phyloP scores from a whole-genome alignment of 2,329 filamentous ascomycete species.

The Venturia carpophila region DNA sequence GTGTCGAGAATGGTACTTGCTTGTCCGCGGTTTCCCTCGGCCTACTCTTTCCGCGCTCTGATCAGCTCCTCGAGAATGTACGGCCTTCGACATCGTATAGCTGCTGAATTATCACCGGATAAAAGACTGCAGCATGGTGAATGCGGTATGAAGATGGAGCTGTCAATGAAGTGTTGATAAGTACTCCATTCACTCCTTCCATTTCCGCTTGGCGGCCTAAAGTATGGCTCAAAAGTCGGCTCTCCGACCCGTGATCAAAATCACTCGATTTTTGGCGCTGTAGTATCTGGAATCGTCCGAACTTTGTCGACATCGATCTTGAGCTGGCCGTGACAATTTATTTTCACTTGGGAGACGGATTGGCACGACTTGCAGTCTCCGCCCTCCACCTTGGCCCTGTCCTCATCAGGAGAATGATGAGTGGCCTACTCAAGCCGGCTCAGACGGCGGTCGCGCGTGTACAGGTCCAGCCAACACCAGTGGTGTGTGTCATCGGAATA shows the following conservation, averaged over 20 bases:
- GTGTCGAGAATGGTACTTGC: background rate
- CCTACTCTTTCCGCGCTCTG: background rate
- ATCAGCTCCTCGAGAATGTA: background rate
- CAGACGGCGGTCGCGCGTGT: conserved; percentile 10
- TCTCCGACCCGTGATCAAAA: background rate
- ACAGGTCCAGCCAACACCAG: conserved; percentile 50
- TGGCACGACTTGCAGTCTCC: background rate
- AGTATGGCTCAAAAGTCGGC: background rate
- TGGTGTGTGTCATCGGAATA: conserved; percentile 47
- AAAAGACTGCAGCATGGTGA: too few relatives aligned
- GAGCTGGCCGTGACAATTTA: background rate
- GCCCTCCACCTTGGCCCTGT: conserved; percentile 4
- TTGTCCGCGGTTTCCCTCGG: background rate
- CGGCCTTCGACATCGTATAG: background rate
- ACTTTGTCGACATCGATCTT: background rate
- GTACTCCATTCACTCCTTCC: background rate
- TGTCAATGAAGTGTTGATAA: background rate
- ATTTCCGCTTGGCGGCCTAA: too few relatives aligned
- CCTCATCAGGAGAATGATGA: conserved; percentile 7
- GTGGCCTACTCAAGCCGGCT: conserved; percentile 5
- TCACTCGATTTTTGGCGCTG: background rate
- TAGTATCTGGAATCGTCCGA: background rate
- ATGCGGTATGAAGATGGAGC: background rate
- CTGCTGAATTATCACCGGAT: background rate
- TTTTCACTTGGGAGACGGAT: background rate